Percentiles rank a stretch among this genome's conserved stretches.
phyloP scores from a whole-genome alignment of 768 basidiomycete genomes.

The Hirschioporus abietinus region DNA sequence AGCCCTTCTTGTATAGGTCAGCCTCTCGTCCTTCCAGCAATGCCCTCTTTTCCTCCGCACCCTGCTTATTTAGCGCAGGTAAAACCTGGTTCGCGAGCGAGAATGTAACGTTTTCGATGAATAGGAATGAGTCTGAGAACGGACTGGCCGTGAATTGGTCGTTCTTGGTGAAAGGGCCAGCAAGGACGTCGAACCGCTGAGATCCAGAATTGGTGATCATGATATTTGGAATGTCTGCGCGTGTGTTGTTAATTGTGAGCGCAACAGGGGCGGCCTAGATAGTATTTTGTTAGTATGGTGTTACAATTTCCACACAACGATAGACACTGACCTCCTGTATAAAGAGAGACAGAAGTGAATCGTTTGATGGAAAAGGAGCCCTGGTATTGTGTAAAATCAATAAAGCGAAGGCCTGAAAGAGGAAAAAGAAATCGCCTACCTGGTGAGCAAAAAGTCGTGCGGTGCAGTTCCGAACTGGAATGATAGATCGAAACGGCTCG shows the following conservation, averaged over 20 bases:
- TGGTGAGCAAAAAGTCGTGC: conserved; percentile 62
- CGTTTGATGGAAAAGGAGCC: conserved; percentile 55
- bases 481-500: conserved; percentile 54
- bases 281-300: conserved; percentile 3
- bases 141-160: conserved; percentile 76
- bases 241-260: conserved; percentile 58
- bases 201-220: conserved; percentile 62
- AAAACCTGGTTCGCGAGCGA: conserved; percentile 49
- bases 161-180: conserved; percentile 72
- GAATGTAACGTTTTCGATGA: conserved; percentile 49
- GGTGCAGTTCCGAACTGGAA: conserved; percentile 68
- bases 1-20: conserved; percentile 41
- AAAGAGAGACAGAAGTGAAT: conserved; percentile 56
- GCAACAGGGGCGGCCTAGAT: conserved; percentile 47
- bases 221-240: conserved; percentile 53
- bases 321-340: conserved; percentile 35
- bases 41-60: conserved; percentile 32
- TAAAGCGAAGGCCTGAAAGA: not conserved
- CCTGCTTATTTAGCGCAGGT: conserved; percentile 43
- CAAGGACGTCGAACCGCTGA: conserved; percentile 61
- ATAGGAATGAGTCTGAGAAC: conserved; percentile 60
- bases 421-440: conserved; percentile 29
- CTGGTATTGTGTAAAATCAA: conserved; percentile 24
- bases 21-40: conserved; percentile 27
- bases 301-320: conserved; percentile 11